Conservation (phyloP, 805 yeast genomes). For the Metschnikowia proteae region DNA sequence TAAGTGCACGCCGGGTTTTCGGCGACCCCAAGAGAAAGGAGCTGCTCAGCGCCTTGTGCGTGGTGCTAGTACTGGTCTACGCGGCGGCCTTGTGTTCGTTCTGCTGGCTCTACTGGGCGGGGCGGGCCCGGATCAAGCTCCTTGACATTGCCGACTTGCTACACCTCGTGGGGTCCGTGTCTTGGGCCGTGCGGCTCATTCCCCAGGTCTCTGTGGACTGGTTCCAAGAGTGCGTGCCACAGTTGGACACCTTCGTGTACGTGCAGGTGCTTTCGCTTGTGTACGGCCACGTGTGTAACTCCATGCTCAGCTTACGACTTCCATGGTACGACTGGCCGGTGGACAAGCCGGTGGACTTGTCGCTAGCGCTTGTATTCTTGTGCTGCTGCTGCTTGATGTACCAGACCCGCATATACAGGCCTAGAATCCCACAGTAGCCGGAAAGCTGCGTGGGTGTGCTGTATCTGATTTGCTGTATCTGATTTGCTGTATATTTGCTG, state of each 20-base stretch:
- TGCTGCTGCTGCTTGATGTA: conserved; percentile 2
- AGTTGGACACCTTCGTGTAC: conserved; percentile 3
- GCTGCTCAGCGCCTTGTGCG: conserved; percentile 13
- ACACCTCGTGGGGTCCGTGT: conserved; percentile 10
- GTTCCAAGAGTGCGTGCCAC: conserved; percentile 11
- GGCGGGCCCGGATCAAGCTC: conserved; percentile 11
- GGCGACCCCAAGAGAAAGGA: conserved; percentile 6
- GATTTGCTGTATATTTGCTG: too few relatives aligned
- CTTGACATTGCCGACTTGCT: conserved; percentile 16
- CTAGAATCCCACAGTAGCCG: background rate
- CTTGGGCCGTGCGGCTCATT: conserved; percentile 12
- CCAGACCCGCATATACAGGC: conserved; percentile 9
- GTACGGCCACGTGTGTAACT: background rate
- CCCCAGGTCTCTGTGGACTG: conserved; percentile 16
- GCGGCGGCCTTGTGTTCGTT: background rate
- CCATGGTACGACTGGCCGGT: conserved; percentile 11
- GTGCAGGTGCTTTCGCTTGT: background rate
- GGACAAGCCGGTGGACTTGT: conserved; percentile 7
- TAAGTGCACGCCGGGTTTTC: conserved; percentile 3
- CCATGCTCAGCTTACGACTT: background rate
- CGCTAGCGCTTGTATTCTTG: conserved; percentile 3
- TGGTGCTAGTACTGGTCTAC: conserved; percentile 4
- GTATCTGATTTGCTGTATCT: too few relatives aligned
- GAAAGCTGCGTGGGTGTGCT: too few relatives aligned
- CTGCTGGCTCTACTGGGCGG: conserved; percentile 2